Evolutionary conservation across 129 eudicot species (phyloP).

Genomic region (Artemisia tridentata): DNA sequence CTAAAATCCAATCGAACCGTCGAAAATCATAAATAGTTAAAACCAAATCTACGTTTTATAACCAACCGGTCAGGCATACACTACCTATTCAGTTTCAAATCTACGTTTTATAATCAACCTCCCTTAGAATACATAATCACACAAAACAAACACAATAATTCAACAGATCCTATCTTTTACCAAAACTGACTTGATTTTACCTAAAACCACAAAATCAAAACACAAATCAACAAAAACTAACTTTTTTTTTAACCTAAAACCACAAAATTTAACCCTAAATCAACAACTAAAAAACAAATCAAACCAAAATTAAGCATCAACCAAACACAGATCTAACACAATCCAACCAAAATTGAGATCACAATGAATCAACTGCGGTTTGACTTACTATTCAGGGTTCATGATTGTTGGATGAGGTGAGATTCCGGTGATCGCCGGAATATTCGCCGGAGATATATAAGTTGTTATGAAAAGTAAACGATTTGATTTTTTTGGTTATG

Average conservation of each 20-base stretch:
- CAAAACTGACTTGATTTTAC: constrained; percentile 11
- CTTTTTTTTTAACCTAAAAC: background rate
- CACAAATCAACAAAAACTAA: too few species aligned
- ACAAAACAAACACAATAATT: too few species aligned
- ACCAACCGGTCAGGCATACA: background rate
- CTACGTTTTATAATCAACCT: too few species aligned
- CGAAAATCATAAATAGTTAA: background rate
- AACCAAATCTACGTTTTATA: background rate
- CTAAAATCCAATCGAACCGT: background rate
- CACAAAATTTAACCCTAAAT: constrained; percentile 26
- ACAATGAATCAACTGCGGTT: constrained; percentile 15
- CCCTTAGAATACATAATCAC: too few species aligned
- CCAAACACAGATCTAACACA: constrained; percentile 29
- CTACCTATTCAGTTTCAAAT: background rate
- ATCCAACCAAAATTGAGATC: background rate
- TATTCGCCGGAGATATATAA: constrained; percentile 19
- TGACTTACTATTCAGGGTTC: constrained; percentile 41
- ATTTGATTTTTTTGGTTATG: background rate
- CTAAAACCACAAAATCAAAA: too few species aligned
- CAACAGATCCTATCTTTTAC: constrained; percentile 12
- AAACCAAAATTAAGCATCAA: constrained; percentile 6
- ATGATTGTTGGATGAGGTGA: constrained; percentile 20
- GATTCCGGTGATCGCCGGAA: constrained; percentile 28
- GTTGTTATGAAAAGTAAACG: constrained; percentile 8
- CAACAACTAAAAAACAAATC: background rate